Conservation (phyloP, 1,284 basidiomycete genomes). For the Melampsora americana region DNA sequence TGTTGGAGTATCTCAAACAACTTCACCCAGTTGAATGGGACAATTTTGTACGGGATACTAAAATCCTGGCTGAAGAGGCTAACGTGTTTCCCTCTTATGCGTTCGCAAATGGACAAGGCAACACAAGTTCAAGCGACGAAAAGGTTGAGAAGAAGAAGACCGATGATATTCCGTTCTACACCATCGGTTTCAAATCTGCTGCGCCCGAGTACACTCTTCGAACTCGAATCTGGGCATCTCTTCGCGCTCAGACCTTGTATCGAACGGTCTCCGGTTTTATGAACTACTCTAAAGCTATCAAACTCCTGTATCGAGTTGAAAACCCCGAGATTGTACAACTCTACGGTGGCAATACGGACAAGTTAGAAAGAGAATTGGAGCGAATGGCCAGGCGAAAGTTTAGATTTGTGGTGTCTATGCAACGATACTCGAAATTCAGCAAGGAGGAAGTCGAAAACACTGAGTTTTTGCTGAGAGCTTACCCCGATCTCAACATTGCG, state of each 20-base stretch:
- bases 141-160: constrained; percentile 73
- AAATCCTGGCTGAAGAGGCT: constrained; percentile 95
- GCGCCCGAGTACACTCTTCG: constrained; percentile 97
- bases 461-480: constrained; percentile 96
- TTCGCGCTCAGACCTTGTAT: constrained; percentile 96
- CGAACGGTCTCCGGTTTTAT: constrained; percentile 99
- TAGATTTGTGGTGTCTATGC: constrained; percentile 99
- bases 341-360: constrained; percentile 96
- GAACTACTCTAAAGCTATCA: constrained; percentile 99
- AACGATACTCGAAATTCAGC: constrained; percentile 98
- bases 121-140: constrained; percentile 62
- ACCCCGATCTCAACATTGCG: constrained; percentile 96
- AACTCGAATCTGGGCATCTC: constrained; percentile 97
- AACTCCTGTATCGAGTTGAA: constrained; percentile 97
- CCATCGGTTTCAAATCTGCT: constrained; percentile 98
- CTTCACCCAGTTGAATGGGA: constrained; percentile 98
- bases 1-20: constrained; percentile 95
- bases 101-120: constrained; percentile 47
- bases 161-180: constrained; percentile 96
- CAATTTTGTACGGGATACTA: constrained; percentile 99
- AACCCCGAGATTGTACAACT: constrained; percentile 97
- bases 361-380: constrained; percentile 91
- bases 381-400: constrained; percentile 97
- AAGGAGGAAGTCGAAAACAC: constrained; percentile 99
- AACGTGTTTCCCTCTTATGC: constrained; percentile 70